Conservation (phyloP, 2,329 filamentous ascomycete species). For the Colletotrichum paranaense region DNA sequence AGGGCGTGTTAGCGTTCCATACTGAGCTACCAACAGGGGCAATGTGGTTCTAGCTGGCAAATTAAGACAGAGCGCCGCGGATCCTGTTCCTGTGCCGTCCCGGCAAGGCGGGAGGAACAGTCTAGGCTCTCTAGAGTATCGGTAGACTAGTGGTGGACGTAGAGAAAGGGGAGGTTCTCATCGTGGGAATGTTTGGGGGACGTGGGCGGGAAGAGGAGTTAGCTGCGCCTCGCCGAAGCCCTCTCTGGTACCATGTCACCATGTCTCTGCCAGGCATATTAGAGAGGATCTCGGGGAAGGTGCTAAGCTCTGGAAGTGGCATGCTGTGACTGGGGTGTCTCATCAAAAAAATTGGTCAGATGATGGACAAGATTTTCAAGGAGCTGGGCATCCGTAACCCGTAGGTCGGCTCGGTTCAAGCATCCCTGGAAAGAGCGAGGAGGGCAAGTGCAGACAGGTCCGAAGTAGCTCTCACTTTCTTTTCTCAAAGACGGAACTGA, state of each 20-base stretch:
- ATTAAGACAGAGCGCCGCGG: neutral
- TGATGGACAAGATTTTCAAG: conserved; percentile 6
- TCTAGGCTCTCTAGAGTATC: neutral
- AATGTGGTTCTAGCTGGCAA: neutral
- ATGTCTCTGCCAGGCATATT: neutral
- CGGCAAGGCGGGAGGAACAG: neutral
- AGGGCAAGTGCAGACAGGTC: neutral
- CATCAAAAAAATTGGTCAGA: conserved; percentile 20
- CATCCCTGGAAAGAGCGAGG: conserved; percentile 5
- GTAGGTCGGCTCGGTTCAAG: conserved; percentile 13
- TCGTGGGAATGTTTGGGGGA: neutral
- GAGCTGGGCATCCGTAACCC: neutral
- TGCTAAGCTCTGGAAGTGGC: neutral
- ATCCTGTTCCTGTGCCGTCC: conserved; percentile 1
- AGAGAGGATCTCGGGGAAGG: neutral
- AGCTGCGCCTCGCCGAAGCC: conserved; percentile 16
- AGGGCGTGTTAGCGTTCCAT: neutral
- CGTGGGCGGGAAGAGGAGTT: neutral
- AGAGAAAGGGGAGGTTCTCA: conserved; percentile 23
- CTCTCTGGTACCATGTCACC: neutral
- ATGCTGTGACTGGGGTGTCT: conserved; percentile 24
- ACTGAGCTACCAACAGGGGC: neutral
- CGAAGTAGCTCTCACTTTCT: neutral
- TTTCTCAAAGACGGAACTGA: neutral
- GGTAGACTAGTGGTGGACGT: neutral